A percentile compares a stretch with the other conserved stretches of the same genome.
phyloP scores from a whole-genome alignment of 352 stramenopile genomes.

The Pythium insidiosum region DNA sequence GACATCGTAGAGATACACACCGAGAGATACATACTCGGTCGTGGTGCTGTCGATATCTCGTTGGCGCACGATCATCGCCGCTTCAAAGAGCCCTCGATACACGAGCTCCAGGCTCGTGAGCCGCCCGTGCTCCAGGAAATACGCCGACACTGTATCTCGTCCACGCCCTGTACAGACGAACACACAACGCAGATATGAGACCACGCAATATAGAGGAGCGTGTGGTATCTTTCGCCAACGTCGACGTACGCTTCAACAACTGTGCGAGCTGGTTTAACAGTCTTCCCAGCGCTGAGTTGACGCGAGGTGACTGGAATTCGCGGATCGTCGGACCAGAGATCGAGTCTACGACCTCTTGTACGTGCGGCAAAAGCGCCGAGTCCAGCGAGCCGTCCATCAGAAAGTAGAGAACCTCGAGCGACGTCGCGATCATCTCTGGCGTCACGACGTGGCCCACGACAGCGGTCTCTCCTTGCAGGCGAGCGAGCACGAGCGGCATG shows the following conservation, averaged over 20 bases:
- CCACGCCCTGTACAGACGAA: slow-evolving; percentile 42
- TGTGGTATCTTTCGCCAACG: background rate
- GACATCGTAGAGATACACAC: too few species aligned
- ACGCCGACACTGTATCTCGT: slow-evolving; percentile 34
- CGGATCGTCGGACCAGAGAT: slow-evolving; percentile 28
- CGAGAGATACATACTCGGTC: slow-evolving; percentile 10
- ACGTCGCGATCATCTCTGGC: slow-evolving; percentile 13
- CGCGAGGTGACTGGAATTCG: slow-evolving; percentile 28
- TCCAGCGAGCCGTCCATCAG: slow-evolving; percentile 54
- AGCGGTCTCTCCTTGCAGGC: slow-evolving; percentile 45
- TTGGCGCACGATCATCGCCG: slow-evolving; percentile 23
- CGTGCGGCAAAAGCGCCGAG: slow-evolving; percentile 43
- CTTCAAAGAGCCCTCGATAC: slow-evolving; percentile 30
- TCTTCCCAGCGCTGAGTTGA: slow-evolving; percentile 23
- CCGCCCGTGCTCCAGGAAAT: slow-evolving; percentile 42
- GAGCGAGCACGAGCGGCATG: slow-evolving; percentile 48
- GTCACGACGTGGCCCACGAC: slow-evolving; percentile 19
- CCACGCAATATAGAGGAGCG: too few species aligned
- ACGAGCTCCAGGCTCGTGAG: slow-evolving; percentile 11
- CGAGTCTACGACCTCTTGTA: slow-evolving; percentile 42
- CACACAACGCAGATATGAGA: too few species aligned
- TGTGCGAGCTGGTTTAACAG: slow-evolving; percentile 24
- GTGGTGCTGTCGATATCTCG: slow-evolving; percentile 1
- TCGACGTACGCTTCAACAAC: slow-evolving; percentile 35
- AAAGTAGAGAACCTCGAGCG: slow-evolving; percentile 40